These are phyloP conservation scores for Tetrastigma voinierianum DNA, from an alignment of 164 flowering plant species.

Conservation along the genomic window DNA sequence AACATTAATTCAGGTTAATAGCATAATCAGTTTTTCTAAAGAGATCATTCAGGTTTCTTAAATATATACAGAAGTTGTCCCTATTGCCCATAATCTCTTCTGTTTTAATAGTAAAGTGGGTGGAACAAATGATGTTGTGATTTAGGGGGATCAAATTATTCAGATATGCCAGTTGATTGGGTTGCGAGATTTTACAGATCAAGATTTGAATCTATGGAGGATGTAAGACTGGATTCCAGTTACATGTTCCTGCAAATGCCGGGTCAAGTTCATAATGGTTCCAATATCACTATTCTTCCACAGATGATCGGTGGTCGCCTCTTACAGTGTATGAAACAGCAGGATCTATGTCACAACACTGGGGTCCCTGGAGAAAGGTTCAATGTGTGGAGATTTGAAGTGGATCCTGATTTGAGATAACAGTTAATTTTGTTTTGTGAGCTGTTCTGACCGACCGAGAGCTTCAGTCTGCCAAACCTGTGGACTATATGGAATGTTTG, in stretches of 20 bases:
- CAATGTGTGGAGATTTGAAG: constrained; percentile 80
- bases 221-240: constrained; percentile 57
- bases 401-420: constrained; percentile 66
- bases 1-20: constrained; percentile 23
- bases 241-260: constrained; percentile 60
- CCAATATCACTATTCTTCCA: constrained; percentile 55
- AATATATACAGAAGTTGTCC: constrained; percentile 71
- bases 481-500: constrained; percentile 58
- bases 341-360: constrained; percentile 47
- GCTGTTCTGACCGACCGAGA: constrained; percentile 41
- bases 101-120: constrained; percentile 45
- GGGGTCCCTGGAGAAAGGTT: constrained; percentile 55
- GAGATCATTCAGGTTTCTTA: constrained; percentile 61
- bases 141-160: constrained; percentile 36
- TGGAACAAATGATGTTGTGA: constrained; percentile 35
- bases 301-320: constrained; percentile 55
- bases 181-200: constrained; percentile 31
- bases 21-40: constrained; percentile 29
- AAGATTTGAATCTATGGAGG: constrained; percentile 55
- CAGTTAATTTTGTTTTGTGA: too few relatives aligned
- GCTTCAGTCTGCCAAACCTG: constrained; percentile 64
- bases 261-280: constrained; percentile 36
- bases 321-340: constrained; percentile 70
- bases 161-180: constrained; percentile 73
- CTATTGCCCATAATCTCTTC: constrained; percentile 31